These are phyloP conservation scores for Candida peoriensis DNA, from an alignment of 805 yeast genomes.

Conservation along the genomic window DNA sequence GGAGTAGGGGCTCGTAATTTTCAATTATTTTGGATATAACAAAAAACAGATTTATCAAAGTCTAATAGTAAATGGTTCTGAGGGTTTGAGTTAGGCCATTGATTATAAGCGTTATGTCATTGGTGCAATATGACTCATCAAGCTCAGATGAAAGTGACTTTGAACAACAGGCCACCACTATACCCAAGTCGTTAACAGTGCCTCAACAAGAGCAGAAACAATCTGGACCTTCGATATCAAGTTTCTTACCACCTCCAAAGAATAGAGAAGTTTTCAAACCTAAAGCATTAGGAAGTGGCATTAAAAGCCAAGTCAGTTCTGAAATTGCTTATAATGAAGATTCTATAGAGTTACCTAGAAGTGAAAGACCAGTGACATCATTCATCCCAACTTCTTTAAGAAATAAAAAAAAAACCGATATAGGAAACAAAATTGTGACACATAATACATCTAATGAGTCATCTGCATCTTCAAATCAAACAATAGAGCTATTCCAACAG, in stretches of 20 bases:
- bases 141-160: constrained; percentile 6
- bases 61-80: too few species aligned
- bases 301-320: constrained; percentile 12
- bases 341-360: constrained; percentile 14
- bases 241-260: constrained; percentile 22
- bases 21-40: too few species aligned
- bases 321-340: constrained; percentile 14
- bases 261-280: constrained; percentile 9
- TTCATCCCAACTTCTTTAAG: constrained; percentile 20
- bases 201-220: background rate
- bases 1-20: too few species aligned
- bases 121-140: constrained; percentile 10
- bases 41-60: too few species aligned
- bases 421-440: background rate
- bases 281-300: constrained; percentile 14
- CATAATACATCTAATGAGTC: background rate
- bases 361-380: constrained; percentile 14
- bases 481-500: constrained; percentile 2
- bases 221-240: constrained; percentile 15
- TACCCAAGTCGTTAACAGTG: constrained; percentile 26
- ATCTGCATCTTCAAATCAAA: background rate
- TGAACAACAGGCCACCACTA: background rate
- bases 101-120: constrained; percentile 5
- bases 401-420: constrained; percentile 5
- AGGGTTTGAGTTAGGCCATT: too few species aligned